These are phyloP conservation scores for Exophiala alcalophila DNA, from an alignment of 2,329 filamentous ascomycete genomes.

Conservation along the genomic window DNA sequence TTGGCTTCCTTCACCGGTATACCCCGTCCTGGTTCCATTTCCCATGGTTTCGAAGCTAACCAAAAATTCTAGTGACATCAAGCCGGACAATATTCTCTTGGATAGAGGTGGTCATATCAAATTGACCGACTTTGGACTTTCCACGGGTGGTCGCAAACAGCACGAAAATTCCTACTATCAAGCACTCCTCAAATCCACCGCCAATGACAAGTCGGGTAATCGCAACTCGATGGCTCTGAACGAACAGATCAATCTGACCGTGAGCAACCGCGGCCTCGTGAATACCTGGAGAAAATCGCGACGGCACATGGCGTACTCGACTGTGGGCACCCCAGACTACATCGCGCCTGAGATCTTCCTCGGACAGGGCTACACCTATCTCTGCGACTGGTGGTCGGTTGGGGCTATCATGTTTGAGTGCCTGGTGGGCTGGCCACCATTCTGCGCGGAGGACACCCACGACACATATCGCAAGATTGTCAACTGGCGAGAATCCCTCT, in stretches of 20 bases:
- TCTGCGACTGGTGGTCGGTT: constrained; percentile 99
- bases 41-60: constrained; percentile 30
- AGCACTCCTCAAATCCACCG: constrained; percentile 80
- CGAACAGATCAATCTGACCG: constrained; percentile 96
- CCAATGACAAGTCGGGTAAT: constrained; percentile 67
- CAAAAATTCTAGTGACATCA: constrained; percentile 74
- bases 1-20: constrained; percentile 97
- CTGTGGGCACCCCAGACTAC: constrained; percentile 96
- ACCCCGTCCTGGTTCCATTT: constrained; percentile 36
- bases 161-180: constrained; percentile 99
- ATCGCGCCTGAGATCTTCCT: constrained; percentile 98
- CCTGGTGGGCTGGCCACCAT: constrained; percentile 95
- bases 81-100: constrained; percentile 96
- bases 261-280: constrained; percentile 95
- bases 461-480: constrained; percentile 99
- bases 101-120: constrained; percentile 97
- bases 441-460: constrained; percentile 95
- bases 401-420: constrained; percentile 99
- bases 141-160: constrained; percentile 94
- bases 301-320: constrained; percentile 94
- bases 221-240: constrained; percentile 85
- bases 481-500: constrained; percentile 92
- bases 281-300: constrained; percentile 98
- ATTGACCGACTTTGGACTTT: constrained; percentile 95
- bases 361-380: constrained; percentile 90